Conservation (phyloP, 148 eudicot species). For the Nepenthes gracilis region DNA sequence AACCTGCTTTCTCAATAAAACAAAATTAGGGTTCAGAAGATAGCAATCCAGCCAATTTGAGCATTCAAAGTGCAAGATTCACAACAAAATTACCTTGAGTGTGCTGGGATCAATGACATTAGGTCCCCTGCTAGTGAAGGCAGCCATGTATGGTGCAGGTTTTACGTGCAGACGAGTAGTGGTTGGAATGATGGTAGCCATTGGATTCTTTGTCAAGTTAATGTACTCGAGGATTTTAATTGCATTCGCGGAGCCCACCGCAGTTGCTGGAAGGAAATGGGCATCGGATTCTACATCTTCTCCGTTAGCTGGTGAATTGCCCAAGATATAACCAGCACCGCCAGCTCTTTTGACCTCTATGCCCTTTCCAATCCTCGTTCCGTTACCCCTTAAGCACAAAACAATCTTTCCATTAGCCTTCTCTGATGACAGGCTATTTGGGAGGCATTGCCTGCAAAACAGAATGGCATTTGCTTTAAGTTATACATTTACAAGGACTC, state of each 20-base stretch:
- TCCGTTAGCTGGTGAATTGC: slow-evolving; percentile 31
- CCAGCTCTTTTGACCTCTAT: slow-evolving; percentile 75
- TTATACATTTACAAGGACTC: no score
- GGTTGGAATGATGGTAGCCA: slow-evolving; percentile 45
- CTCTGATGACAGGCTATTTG: slow-evolving; percentile 45
- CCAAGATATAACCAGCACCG: slow-evolving; percentile 57
- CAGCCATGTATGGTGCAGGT: slow-evolving; percentile 75
- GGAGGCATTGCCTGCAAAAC: slow-evolving; percentile 62
- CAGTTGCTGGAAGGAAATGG: slow-evolving; percentile 75
- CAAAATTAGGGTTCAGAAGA: no score
- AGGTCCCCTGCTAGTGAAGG: slow-evolving; percentile 69
- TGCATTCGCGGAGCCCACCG: slow-evolving; percentile 31
- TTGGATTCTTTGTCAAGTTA: slow-evolving; percentile 33
- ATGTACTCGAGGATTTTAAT: slow-evolving; percentile 46
- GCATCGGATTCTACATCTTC: slow-evolving; percentile 40
- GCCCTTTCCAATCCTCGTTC: slow-evolving; percentile 62
- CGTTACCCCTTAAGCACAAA: slow-evolving; percentile 64
- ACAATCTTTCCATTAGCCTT: slow-evolving; percentile 66
- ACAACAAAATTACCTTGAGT: slow-evolving; percentile 38
- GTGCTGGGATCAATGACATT: slow-evolving; percentile 42
- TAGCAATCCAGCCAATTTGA: no score
- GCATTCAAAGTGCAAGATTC: no score
- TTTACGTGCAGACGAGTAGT: slow-evolving; percentile 25
- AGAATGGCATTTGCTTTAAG: not conserved
- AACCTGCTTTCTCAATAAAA: no score